Conservation (phyloP, 83 land plant species). For the Picea mariana region DNA sequence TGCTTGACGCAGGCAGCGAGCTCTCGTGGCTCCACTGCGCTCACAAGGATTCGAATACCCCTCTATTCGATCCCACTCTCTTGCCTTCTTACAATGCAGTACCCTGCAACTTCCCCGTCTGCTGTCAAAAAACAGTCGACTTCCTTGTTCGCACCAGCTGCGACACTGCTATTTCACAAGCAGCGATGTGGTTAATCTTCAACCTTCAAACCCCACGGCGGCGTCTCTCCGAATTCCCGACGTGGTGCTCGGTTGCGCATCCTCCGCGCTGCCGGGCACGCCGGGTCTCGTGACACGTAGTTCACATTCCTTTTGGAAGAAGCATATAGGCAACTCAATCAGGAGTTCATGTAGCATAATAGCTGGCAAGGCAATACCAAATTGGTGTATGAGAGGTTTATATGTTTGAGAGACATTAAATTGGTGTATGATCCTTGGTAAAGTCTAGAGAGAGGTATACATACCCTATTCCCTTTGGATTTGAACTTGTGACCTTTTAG, state of each 20-base stretch:
- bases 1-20: conserved; percentile 12
- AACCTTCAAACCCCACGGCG: background rate
- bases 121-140: background rate
- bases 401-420: too few relatives aligned
- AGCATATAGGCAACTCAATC: conserved; percentile 21
- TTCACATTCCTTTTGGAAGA: too few relatives aligned
- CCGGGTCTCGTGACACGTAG: conserved; percentile 59
- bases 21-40: conserved; percentile 26
- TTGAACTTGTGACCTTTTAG: too few relatives aligned
- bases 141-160: conserved; percentile 9
- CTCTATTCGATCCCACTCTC: background rate
- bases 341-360: too few relatives aligned
- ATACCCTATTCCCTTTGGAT: too few relatives aligned
- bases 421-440: too few relatives aligned
- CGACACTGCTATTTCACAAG: conserved; percentile 9
- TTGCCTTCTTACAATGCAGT: background rate
- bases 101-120: background rate
- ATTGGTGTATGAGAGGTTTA: too few relatives aligned
- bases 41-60: too few relatives aligned
- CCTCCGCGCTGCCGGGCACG: background rate
- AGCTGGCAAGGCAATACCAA: too few relatives aligned
- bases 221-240: background rate
- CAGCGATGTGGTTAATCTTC: background rate
- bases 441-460: too few relatives aligned
- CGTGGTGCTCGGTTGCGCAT: too few relatives aligned